Conservation (phyloP, 2,329 filamentous ascomycete genomes). For the Beauveria scarabaeidicola region DNA sequence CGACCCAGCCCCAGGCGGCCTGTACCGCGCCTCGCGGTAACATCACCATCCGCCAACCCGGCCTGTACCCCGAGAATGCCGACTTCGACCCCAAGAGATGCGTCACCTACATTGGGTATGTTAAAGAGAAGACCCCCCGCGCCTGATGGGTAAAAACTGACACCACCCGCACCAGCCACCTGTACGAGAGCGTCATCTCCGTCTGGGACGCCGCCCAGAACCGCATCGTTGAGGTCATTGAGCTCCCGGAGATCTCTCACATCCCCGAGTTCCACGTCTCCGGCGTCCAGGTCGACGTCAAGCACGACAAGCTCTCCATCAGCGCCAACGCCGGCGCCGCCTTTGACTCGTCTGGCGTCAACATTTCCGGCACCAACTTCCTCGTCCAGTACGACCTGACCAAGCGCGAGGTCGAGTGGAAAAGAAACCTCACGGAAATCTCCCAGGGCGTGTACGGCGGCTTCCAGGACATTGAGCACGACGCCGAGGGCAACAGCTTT, state of each 20-base stretch:
- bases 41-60: slow-evolving; percentile 9
- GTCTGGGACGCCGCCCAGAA: background rate
- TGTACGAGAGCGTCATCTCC: background rate
- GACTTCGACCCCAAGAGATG: slow-evolving; percentile 16
- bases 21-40: background rate
- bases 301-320: slow-evolving; percentile 24
- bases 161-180: background rate
- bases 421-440: slow-evolving; percentile 23
- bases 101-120: slow-evolving; percentile 16
- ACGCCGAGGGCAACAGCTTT: slow-evolving; percentile 27
- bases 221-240: slow-evolving; percentile 17
- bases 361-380: slow-evolving; percentile 29
- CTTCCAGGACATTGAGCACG: slow-evolving; percentile 32
- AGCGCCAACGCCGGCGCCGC: slow-evolving; percentile 27
- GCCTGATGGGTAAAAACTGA: background rate
- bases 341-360: slow-evolving; percentile 25
- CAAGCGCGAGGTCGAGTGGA: slow-evolving; percentile 21
- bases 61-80: slow-evolving; percentile 18
- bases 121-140: slow-evolving; percentile 9
- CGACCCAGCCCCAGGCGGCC: background rate
- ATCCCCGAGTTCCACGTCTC: slow-evolving; percentile 16
- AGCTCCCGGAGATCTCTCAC: slow-evolving; percentile 23
- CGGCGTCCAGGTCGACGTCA: slow-evolving; percentile 26
- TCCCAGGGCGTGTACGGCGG: slow-evolving; percentile 25
- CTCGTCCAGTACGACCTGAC: slow-evolving; percentile 27